Conservation (phyloP, 106 monocot species). For the Phalaenopsis aphrodite region DNA sequence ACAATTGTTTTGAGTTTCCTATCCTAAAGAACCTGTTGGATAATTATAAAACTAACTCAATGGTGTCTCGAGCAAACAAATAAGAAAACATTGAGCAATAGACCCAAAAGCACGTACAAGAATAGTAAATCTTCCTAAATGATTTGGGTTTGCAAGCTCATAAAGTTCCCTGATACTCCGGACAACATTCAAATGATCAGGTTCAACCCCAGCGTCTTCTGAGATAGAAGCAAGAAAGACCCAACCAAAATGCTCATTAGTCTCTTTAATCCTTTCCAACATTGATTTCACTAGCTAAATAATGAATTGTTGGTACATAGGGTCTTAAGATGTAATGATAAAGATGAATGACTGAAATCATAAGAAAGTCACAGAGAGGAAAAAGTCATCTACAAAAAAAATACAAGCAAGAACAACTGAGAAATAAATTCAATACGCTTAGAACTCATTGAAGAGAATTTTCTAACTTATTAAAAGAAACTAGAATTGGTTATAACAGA, state of each 20-base stretch:
- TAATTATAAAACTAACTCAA: background rate
- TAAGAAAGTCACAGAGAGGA: constrained; percentile 1
- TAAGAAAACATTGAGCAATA: background rate
- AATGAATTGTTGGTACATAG: background rate
- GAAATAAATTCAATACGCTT: no score
- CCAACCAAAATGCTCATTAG: constrained; percentile 90
- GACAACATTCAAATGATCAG: constrained; percentile 68
- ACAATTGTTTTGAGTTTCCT: constrained; percentile 87
- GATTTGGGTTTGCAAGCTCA: constrained; percentile 73
- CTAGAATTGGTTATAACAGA: no score
- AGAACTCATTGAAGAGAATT: no score
- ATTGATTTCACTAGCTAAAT: constrained; percentile 66
- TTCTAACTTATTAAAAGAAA: no score
- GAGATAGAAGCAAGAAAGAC: constrained; percentile 53
- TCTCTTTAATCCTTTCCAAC: constrained; percentile 84
- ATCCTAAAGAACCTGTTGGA: constrained; percentile 88
- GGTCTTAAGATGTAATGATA: background rate
- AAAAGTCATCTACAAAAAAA: background rate
- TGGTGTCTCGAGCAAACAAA: background rate
- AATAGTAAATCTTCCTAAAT: constrained; percentile 88
- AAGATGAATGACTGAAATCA: no score
- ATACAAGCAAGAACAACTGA: no score
- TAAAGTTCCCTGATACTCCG: constrained; percentile 75
- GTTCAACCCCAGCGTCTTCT: constrained; percentile 73
- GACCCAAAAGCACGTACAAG: constrained; percentile 43